Base-by-base conservation (phyloP, 1,139 yeast species). In the Lodderomyces metapsilosis region DNA sequence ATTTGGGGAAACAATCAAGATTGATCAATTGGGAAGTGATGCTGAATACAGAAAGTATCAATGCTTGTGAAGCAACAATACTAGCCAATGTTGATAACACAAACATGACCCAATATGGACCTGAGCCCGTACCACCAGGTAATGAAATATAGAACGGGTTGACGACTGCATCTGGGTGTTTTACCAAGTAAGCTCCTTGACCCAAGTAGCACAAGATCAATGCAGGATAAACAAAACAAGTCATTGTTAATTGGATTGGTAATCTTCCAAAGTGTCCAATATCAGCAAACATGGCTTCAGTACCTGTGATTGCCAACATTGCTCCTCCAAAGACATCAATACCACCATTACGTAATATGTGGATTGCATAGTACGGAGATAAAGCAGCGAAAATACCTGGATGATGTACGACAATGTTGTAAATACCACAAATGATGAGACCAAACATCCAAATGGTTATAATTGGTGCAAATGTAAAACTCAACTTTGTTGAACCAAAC, bases 261-360 rank as follows among this genome's bases (percentile, higher is more conserved):
- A 64, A 50, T 31, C 63, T 61, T 2, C 81, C 78, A 52, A 78
- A 76, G 47, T 76, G 81, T 1, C 83, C 80, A 42, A 79, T 64
- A 56, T 80, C 84, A 4, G 83, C 81, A 60, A 80, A 80, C 79
- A 80, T 73, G 4, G 84, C 83, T 50, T 80, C 85, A 2, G 77
- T 66, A 33, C 85, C 85, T 0, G 85, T 78, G 20, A 80, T 63
- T 1, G 81, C 64, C 43, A 80, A 68, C 74, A 78, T 72, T 2
- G 76, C 75, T 4, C 78, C 74, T 8, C 76, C 68, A 34, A 80
- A 59, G 2, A 68, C 66, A 49, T 74, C 77, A 28, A 76, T 59
- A 3, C 71, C 71, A 3, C 71, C 68, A 8, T 51, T 48, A 37
- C 57, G 59, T 46, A 79, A 59, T 27, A 71, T 66, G 15, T 61